phyloP scores from a whole-genome alignment of 805 yeast genomes.

The Lipomyces kockii region DNA sequence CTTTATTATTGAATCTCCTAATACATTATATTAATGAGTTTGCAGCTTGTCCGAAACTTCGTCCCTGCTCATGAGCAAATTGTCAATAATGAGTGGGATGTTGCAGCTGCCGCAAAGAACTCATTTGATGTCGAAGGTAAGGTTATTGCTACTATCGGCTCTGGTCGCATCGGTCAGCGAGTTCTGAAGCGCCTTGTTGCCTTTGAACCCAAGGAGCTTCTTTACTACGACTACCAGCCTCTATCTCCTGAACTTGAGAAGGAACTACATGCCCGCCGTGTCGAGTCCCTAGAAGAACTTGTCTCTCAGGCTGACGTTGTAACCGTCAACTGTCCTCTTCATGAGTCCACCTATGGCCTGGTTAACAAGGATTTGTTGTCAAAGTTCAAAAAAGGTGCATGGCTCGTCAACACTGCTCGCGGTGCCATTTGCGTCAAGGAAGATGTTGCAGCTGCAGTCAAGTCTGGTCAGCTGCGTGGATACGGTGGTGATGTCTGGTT shows the following conservation, averaged over 20 bases:
- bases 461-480: constrained; percentile 70
- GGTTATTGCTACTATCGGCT: constrained; percentile 78
- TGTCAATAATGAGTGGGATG: constrained; percentile 67
- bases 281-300: constrained; percentile 57
- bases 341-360: constrained; percentile 68
- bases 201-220: constrained; percentile 73
- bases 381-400: constrained; percentile 73
- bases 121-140: constrained; percentile 77
- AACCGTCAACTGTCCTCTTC: constrained; percentile 78
- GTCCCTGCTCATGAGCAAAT: constrained; percentile 79
- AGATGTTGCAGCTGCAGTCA: constrained; percentile 76
- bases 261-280: constrained; percentile 69
- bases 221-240: constrained; percentile 76
- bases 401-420: constrained; percentile 78
- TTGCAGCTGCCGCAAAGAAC: constrained; percentile 74
- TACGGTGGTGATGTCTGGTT: constrained; percentile 88
- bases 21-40: not conserved
- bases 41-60: constrained; percentile 67
- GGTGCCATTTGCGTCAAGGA: constrained; percentile 77
- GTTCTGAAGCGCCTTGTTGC: constrained; percentile 72
- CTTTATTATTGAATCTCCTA: not conserved
- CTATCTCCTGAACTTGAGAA: constrained; percentile 63
- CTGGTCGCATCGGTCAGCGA: constrained; percentile 80
- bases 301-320: constrained; percentile 71
- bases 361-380: constrained; percentile 68